Base-by-base conservation (phyloP, 495 filamentous ascomycete genomes). In the Mycothermus thermophilus region DNA sequence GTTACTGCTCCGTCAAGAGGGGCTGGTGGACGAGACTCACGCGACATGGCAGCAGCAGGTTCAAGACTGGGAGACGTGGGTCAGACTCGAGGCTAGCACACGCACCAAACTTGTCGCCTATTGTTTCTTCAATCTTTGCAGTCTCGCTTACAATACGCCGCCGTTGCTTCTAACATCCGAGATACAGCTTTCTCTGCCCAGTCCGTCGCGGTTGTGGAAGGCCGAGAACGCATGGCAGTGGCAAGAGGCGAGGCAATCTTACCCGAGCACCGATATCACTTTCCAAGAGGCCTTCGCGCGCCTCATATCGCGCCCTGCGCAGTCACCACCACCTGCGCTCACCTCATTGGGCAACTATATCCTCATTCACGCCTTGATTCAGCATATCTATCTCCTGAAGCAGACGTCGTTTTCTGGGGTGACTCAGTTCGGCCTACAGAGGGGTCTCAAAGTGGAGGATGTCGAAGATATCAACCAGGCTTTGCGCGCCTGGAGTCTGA, bases 291-390 rank as follows among this genome's bases (percentile, higher is more conserved):
- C 64, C 0, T 62, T 71, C 22, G 50, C 62, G 26, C 48, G 58
- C 29, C 41, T 72, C 17, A 59, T 75, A 25, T 63, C 58, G 20
- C 58, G 59, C 8, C 44, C 58, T 0, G 46, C 59, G 2, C 65
- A 70, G 36, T 57, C 53, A 11, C 61, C 65, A 10, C 65, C 64
- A 3, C 54, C 70, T 6, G 65, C 69, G 41, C 62, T 54, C 48
- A 76, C 76, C 6, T 73, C 75, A 1, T 59, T 80, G 0, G 77
- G 76, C 11, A 75, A 74, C 40, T 80, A 80, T 40, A 65, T 76
- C 4, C 64, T 81, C 4, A 79, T 83, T 23, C 71, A 78, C 41
- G 77, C 74, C 0, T 53, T 83, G 33, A 64, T 80, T 10, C 78
- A 83, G 41, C 72, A 79, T 29, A 79, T 83, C 17, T 81, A 74